A percentile compares a stretch with the other conserved stretches of the same genome.
These are phyloP conservation scores for Aegle marmelos DNA, from an alignment of 345 rosid species.

Conservation along the genomic window DNA sequence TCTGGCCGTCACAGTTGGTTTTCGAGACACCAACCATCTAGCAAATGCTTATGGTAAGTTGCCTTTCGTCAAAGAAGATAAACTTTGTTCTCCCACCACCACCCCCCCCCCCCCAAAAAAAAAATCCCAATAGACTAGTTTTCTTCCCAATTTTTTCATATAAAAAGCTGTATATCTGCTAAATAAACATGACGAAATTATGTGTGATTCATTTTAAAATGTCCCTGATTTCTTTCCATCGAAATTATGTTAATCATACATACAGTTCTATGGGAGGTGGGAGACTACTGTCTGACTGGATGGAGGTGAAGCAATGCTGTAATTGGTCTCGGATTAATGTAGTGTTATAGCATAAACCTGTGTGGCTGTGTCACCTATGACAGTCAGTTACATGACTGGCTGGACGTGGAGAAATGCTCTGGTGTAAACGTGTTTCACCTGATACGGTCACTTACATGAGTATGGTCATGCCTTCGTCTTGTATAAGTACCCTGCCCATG, in stretches of 20 bases:
- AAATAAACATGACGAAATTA: neutral
- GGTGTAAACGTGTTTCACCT: neutral
- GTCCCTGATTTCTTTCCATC: neutral
- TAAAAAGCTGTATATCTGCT: neutral
- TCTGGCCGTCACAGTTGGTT: constrained; percentile 60
- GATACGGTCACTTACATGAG: neutral
- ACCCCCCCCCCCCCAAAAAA: neutral
- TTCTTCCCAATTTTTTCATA: neutral
- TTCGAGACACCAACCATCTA: constrained; percentile 51
- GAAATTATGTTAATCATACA: neutral
- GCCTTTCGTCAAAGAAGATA: neutral
- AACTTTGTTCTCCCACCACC: neutral
- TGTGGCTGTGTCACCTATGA: no score
- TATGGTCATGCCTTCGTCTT: neutral
- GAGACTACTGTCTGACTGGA: neutral
- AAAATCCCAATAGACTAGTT: neutral
- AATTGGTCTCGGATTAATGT: neutral
- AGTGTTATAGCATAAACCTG: neutral
- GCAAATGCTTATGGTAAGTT: constrained; percentile 86
- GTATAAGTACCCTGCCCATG: neutral
- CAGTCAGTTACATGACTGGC: neutral
- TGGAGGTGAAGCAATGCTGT: neutral
- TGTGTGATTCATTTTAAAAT: constrained; percentile 3
- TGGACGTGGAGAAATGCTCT: neutral
- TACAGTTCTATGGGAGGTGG: neutral